phyloP scores from a whole-genome alignment of 192 early-diverging fungal species.

The Borealophlyctis nickersoniae region DNA sequence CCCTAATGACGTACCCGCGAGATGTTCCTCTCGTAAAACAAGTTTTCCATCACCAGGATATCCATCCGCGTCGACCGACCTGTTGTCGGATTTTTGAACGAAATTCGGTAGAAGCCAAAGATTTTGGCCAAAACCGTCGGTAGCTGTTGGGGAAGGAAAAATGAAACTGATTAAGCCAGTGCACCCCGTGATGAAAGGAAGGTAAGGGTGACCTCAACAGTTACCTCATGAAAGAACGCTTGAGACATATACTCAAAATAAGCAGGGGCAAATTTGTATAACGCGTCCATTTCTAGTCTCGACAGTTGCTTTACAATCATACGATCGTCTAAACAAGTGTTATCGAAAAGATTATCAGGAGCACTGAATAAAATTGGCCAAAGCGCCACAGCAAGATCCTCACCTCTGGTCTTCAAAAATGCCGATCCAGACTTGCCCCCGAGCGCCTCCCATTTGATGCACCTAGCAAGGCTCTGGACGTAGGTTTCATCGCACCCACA shows the following conservation, averaged over 20 bases:
- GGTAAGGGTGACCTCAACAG: too few relatives aligned
- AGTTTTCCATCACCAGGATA: conserved; percentile 93
- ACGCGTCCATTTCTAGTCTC: conserved; percentile 78
- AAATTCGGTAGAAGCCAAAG: conserved; percentile 89
- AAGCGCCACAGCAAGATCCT: not conserved
- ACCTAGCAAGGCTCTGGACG: conserved; percentile 83
- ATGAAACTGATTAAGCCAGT: not conserved
- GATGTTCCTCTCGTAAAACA: conserved; percentile 85
- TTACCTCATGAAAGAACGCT: conserved; percentile 73
- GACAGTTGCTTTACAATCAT: conserved; percentile 90
- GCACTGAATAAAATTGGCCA: not conserved
- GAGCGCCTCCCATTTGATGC: conserved; percentile 74
- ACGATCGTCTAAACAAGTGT: conserved; percentile 66
- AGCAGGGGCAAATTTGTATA: conserved; percentile 83
- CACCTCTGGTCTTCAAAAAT: conserved; percentile 81
- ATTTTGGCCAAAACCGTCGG: conserved; percentile 85
- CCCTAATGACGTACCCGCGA: conserved; percentile 45
- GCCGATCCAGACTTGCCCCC: conserved; percentile 92
- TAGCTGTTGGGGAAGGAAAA: conserved; percentile 46
- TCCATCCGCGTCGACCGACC: conserved; percentile 86
- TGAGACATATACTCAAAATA: conserved; percentile 87
- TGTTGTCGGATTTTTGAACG: conserved; percentile 78
- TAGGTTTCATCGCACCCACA: conserved; percentile 81
- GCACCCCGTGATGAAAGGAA: too few relatives aligned
- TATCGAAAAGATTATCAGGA: too few relatives aligned